phyloP scores from a whole-genome alignment of 176 grass and related monocot genomes.

The Zizania latifolia region DNA sequence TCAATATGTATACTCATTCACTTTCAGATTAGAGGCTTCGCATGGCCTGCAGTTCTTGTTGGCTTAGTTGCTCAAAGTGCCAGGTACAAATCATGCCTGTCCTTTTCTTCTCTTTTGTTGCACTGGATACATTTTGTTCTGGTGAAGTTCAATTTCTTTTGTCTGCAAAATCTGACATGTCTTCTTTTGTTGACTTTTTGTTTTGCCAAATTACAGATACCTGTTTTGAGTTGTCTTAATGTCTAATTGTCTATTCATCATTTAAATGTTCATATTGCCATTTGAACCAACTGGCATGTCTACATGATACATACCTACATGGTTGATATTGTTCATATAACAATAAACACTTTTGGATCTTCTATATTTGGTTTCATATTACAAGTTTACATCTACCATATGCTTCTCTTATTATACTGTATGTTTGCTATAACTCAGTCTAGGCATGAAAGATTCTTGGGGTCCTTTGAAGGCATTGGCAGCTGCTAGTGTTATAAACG shows the following conservation, averaged over 20 bases:
- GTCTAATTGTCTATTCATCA: not conserved
- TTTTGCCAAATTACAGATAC: not conserved
- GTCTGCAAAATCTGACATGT: not conserved
- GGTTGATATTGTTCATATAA: not conserved
- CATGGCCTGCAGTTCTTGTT: constrained; percentile 97
- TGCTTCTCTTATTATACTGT: constrained; percentile 28
- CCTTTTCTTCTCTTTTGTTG: constrained; percentile 10
- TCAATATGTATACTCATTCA: constrained; percentile 12
- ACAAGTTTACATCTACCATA: constrained; percentile 21
- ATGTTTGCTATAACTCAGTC: constrained; percentile 49
- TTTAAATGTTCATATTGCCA: not conserved
- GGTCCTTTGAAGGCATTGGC: constrained; percentile 89
- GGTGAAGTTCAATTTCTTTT: not conserved
- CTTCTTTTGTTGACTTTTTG: constrained; percentile 5
- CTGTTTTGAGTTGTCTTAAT: constrained; percentile 8
- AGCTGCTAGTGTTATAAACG: constrained; percentile 79
- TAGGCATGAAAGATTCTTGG: constrained; percentile 98
- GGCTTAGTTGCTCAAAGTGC: constrained; percentile 99
- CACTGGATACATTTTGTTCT: not conserved
- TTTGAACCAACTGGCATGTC: not conserved
- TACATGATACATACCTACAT: not conserved
- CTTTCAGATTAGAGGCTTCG: constrained; percentile 87
- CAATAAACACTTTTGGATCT: not conserved
- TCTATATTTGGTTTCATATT: not conserved
- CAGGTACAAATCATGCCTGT: constrained; percentile 48